These are phyloP conservation scores for Metschnikowia shivogae DNA, from an alignment of 805 yeast species.

Conservation along the genomic window DNA sequence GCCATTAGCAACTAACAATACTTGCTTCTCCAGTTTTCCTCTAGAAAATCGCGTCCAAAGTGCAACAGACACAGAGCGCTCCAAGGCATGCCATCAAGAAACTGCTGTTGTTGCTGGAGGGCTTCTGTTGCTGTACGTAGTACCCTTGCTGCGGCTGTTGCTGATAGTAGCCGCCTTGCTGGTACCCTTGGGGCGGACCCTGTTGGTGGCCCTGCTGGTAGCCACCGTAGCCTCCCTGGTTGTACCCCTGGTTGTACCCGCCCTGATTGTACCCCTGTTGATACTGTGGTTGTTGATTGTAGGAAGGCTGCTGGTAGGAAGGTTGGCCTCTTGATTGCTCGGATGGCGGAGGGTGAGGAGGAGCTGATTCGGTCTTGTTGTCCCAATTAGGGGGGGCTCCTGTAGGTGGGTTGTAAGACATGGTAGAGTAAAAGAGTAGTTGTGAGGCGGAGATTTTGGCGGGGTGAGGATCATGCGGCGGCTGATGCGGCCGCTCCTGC, in stretches of 20 bases:
- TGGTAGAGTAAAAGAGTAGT: not conserved
- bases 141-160: conserved; percentile 38
- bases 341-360: conserved; percentile 14
- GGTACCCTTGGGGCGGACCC: conserved; percentile 14
- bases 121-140: conserved; percentile 39
- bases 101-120: conserved; percentile 24
- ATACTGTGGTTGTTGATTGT: conserved; percentile 13
- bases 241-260: conserved; percentile 11
- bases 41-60: conserved; percentile 26
- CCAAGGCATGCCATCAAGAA: conserved; percentile 39
- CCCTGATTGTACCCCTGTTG: conserved; percentile 14
- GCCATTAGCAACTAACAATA: no score
- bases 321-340: conserved; percentile 21
- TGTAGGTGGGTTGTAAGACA: conserved; percentile 25
- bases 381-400: conserved; percentile 29
- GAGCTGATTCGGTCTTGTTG: conserved; percentile 12
- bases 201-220: conserved; percentile 15
- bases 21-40: not conserved
- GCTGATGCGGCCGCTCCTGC: not conserved
- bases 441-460: not conserved
- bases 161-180: conserved; percentile 31
- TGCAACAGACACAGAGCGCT: conserved; percentile 39
- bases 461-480: conserved; percentile 1
- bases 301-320: conserved; percentile 17
- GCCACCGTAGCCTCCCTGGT: conserved; percentile 15